Conservation (phyloP, 768 basidiomycete genomes). For the Candolleomyces eurysporus region DNA sequence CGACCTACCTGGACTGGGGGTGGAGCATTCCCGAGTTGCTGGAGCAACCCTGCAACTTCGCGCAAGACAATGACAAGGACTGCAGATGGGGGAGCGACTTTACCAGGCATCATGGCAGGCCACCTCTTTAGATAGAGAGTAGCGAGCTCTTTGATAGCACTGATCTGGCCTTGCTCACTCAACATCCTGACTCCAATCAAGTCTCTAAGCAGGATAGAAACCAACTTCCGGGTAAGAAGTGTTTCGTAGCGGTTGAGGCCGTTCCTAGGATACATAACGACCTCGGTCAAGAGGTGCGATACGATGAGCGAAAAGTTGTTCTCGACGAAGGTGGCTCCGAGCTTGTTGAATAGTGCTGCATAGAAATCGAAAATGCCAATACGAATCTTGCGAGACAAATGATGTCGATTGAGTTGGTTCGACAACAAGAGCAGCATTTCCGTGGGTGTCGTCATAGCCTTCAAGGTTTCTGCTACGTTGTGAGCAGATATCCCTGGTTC, state of each 20-base stretch:
- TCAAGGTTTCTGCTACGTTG: slow-evolving; percentile 53
- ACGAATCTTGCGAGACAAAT: slow-evolving; percentile 64
- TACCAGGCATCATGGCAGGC: slow-evolving; percentile 91
- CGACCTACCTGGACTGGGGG: slow-evolving; percentile 73
- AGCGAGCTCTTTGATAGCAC: slow-evolving; percentile 84
- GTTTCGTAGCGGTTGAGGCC: slow-evolving; percentile 66
- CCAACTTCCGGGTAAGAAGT: slow-evolving; percentile 66
- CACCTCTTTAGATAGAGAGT: slow-evolving; percentile 83
- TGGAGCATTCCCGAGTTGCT: slow-evolving; percentile 90
- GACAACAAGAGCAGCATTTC: slow-evolving; percentile 89
- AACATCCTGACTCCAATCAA: slow-evolving; percentile 86
- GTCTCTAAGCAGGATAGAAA: slow-evolving; percentile 78
- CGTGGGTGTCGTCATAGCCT: slow-evolving; percentile 63
- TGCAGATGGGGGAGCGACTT: slow-evolving; percentile 61
- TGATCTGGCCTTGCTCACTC: slow-evolving; percentile 91
- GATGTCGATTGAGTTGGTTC: slow-evolving; percentile 73
- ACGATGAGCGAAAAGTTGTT: slow-evolving; percentile 77
- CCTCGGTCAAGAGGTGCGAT: slow-evolving; percentile 74
- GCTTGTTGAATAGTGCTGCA: slow-evolving; percentile 65
- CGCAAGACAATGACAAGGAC: slow-evolving; percentile 73
- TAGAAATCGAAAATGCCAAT: slow-evolving; percentile 92
- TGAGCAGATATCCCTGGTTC: slow-evolving; percentile 40
- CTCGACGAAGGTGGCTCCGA: slow-evolving; percentile 81
- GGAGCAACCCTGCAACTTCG: slow-evolving; percentile 83
- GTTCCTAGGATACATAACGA: slow-evolving; percentile 61